These are phyloP conservation scores for Ceratocystis papillata DNA, from an alignment of 2,329 filamentous ascomycete species.

Conservation along the genomic window DNA sequence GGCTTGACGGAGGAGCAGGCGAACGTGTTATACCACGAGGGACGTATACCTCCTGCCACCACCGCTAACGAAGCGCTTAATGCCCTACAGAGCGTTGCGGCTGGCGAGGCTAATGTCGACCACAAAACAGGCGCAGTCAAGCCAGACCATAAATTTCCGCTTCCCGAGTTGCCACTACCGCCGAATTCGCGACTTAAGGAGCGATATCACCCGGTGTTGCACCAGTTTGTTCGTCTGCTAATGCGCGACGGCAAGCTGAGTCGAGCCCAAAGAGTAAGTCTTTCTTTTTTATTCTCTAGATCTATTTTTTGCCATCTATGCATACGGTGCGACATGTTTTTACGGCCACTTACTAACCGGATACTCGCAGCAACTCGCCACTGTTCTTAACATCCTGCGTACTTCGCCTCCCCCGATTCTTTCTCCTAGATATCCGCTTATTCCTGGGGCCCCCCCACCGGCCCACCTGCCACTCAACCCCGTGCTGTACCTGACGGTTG, in stretches of 20 bases:
- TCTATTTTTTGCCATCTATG: constrained; percentile 5
- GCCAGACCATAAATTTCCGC: constrained; percentile 64
- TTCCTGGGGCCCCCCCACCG: constrained; percentile 66
- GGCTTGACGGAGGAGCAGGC: constrained; percentile 37
- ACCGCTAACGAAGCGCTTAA: constrained; percentile 22
- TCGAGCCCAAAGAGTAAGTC: constrained; percentile 70
- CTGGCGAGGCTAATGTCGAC: constrained; percentile 21
- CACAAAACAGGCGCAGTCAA: constrained; percentile 28
- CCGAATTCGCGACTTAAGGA: constrained; percentile 56
- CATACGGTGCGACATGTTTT: not conserved
- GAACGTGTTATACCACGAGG: constrained; percentile 36
- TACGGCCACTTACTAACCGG: not conserved
- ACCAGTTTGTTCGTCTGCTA: constrained; percentile 79
- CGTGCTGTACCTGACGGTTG: constrained; percentile 75
- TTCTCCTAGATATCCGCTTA: constrained; percentile 58
- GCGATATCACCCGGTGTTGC: constrained; percentile 74
- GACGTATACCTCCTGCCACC: constrained; percentile 33
- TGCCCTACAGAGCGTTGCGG: constrained; percentile 24
- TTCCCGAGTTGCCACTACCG: constrained; percentile 57
- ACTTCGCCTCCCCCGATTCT: constrained; percentile 69
- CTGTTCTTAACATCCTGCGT: constrained; percentile 73
- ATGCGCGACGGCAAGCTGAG: constrained; percentile 89
- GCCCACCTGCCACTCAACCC: constrained; percentile 79
- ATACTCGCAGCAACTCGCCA: constrained; percentile 62
- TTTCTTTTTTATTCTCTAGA: not conserved